Percentiles rank a stretch among this genome's conserved stretches.
Conservation (phyloP, 2,329 filamentous ascomycete genomes). For the Botrytis paeoniae region DNA sequence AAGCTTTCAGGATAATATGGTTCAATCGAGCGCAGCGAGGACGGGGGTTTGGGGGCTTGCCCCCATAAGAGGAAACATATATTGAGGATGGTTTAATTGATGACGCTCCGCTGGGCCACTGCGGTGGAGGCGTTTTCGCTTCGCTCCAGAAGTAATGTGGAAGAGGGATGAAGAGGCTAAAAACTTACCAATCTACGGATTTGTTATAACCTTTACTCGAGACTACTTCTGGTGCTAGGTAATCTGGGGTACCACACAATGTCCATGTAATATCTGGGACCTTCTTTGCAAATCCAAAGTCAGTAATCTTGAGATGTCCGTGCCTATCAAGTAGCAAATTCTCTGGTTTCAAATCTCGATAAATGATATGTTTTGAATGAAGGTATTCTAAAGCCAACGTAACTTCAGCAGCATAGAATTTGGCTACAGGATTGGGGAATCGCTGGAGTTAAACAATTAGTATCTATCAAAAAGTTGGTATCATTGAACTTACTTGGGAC, state of each 20-base stretch:
- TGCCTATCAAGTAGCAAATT: slow-evolving; percentile 89
- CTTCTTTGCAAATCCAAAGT: slow-evolving; percentile 98
- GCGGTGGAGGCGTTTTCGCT: background rate
- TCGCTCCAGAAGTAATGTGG: background rate
- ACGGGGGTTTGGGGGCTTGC: slow-evolving; percentile 10
- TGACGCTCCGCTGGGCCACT: background rate
- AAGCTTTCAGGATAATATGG: background rate
- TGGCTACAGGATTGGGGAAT: slow-evolving; percentile 97
- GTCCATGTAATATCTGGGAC: slow-evolving; percentile 99
- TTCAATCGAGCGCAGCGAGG: slow-evolving; percentile 1
- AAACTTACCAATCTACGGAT: slow-evolving; percentile 78
- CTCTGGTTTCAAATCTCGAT: slow-evolving; percentile 94
- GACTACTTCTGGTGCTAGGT: slow-evolving; percentile 96
- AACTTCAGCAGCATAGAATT: slow-evolving; percentile 98
- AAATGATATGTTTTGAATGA: slow-evolving; percentile 93
- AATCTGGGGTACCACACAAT: slow-evolving; percentile 94
- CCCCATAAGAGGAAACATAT: background rate
- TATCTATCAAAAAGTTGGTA: slow-evolving; percentile 3
- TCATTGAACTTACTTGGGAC: slow-evolving; percentile 61
- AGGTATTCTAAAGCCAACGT: slow-evolving; percentile 94
- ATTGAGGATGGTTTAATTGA: slow-evolving; percentile 12
- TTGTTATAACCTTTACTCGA: slow-evolving; percentile 99
- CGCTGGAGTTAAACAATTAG: slow-evolving; percentile 54
- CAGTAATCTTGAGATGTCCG: slow-evolving; percentile 93
- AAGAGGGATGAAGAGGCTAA: slow-evolving; percentile 43